Evolutionary conservation across 2,329 filamentous ascomycete genomes (phyloP).

Genomic region (Penicillium sp.): DNA sequence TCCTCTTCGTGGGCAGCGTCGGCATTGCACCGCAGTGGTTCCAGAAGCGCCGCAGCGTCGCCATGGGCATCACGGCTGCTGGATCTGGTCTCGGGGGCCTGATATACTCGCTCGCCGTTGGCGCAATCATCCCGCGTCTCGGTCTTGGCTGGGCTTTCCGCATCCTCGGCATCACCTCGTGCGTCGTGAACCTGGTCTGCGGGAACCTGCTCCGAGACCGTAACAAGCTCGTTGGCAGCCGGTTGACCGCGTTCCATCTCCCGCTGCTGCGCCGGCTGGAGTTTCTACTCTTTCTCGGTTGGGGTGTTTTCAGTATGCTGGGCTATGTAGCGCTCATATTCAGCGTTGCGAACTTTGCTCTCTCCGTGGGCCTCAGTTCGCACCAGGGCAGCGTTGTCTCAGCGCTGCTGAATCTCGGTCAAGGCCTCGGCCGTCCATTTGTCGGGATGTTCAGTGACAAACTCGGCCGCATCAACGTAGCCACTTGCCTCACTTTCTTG

Average conservation of each 20-base stretch:
- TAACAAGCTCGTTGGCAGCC: constrained; percentile 55
- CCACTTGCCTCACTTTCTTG: constrained; percentile 53
- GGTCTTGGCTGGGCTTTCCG: constrained; percentile 61
- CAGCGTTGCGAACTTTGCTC: constrained; percentile 61
- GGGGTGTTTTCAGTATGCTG: constrained; percentile 61
- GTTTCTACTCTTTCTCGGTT: constrained; percentile 57
- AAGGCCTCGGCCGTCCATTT: constrained; percentile 55
- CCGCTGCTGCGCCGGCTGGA: constrained; percentile 54
- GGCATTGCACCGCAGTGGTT: constrained; percentile 63
- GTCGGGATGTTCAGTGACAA: constrained; percentile 62
- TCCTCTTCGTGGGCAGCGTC: constrained; percentile 58
- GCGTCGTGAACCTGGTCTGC: constrained; percentile 52
- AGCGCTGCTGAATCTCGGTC: constrained; percentile 62
- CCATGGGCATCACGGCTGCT: constrained; percentile 58
- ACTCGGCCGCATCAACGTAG: constrained; percentile 62
- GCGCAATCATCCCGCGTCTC: constrained; percentile 56
- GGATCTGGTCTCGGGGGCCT: constrained; percentile 61
- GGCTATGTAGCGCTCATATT: constrained; percentile 65
- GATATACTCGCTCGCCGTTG: constrained; percentile 57
- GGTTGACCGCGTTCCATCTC: constrained; percentile 53
- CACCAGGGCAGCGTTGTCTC: constrained; percentile 61
- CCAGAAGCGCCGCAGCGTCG: constrained; percentile 54
- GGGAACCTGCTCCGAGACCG: constrained; percentile 56
- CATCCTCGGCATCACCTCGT: constrained; percentile 56
- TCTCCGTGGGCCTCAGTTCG: constrained; percentile 56